Evolutionary conservation across 2,329 filamentous ascomycete species (phyloP).

Genomic region (Paradendryphiella salina): DNA sequence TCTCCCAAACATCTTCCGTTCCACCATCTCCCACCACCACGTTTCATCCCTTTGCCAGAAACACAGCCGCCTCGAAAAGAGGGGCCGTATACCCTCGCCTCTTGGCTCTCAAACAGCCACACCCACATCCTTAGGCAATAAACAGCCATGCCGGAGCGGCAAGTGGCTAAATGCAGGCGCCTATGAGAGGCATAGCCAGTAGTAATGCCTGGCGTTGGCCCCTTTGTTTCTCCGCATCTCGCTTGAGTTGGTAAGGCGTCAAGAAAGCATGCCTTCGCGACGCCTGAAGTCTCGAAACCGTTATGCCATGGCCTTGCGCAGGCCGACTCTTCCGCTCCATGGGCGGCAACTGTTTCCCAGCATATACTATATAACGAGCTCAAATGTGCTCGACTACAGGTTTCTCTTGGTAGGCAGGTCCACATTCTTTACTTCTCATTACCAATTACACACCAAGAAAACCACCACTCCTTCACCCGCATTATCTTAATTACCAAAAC

Average conservation of each 20-base stretch:
- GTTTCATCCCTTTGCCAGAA: constrained; percentile 44
- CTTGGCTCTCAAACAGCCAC: constrained; percentile 38
- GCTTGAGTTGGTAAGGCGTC: constrained; percentile 23
- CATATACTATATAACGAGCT: constrained; percentile 42
- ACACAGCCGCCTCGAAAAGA: constrained; percentile 26
- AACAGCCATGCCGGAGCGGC: constrained; percentile 14
- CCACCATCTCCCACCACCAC: constrained; percentile 22
- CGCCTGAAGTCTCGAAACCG: constrained; percentile 40
- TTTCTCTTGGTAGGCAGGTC: constrained; percentile 43
- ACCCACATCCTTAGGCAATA: constrained; percentile 26
- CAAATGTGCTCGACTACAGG: constrained; percentile 38
- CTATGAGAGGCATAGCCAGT: constrained; percentile 32
- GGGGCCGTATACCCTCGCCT: constrained; percentile 10
- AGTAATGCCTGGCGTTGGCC: constrained; percentile 10
- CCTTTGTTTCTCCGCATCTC: constrained; percentile 19
- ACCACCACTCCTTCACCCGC: constrained; percentile 24
- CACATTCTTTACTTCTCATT: constrained; percentile 39
- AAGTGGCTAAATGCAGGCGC: constrained; percentile 38
- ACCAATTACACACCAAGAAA: constrained; percentile 36
- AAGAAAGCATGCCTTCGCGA: constrained; percentile 38
- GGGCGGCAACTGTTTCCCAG: constrained; percentile 33
- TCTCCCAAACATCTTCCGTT: constrained; percentile 26
- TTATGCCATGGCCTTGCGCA: constrained; percentile 36
- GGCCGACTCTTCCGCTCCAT: constrained; percentile 27
- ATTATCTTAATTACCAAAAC: constrained; percentile 25